Base-by-base conservation (phyloP, 768 basidiomycete species). In the Naganishia friedmannii region DNA sequence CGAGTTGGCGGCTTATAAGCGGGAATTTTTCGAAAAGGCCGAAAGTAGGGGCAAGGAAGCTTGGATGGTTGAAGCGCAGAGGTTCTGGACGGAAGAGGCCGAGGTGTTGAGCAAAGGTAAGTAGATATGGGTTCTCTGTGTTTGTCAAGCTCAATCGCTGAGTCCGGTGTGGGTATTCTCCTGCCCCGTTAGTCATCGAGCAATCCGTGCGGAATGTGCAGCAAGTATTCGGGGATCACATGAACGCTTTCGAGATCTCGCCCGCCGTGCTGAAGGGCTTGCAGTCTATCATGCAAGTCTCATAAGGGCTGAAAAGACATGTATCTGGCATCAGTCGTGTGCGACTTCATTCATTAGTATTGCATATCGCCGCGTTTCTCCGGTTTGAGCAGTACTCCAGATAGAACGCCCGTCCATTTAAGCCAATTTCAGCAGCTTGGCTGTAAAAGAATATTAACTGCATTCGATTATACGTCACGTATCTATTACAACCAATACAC, bases 201-300 rank as follows among this genome's bases (percentile, higher is more conserved):
- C 68, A 66, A 12, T 53, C 67, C 8, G 70, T 78, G 17, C 54
- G 66, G 42, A 54, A 72, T 42, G 75, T 80, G 53, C 68, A 69
- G 23, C 73, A 75, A 31, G 56, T 45, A 23, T 80, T 78, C 42
- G 79, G 79, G 6, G 65, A 72, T 26, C 75, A 74, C 32, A 65
- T 80, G 54, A 68, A 69, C 23, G 75, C 79, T 12, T 80, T 80
- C 54, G 73, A 70, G 51, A 75, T 80, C 63, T 74, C 79, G 19
- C 72, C 77, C 26, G 37, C 70, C 23, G 73, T 79, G 15, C 74
- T 73, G 15, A 69, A 66, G 21, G 60, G 58, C 26, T 28, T 70
- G 2, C 28, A 70, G 48, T 53, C 53, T 4, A 65, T 70, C 34
- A 31, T 8, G 3, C 45, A 69, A 31, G 51, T 51, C n/a, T 26